Conservation (phyloP, 306 rosid genomes). For the Aeschynomene evenia region DNA sequence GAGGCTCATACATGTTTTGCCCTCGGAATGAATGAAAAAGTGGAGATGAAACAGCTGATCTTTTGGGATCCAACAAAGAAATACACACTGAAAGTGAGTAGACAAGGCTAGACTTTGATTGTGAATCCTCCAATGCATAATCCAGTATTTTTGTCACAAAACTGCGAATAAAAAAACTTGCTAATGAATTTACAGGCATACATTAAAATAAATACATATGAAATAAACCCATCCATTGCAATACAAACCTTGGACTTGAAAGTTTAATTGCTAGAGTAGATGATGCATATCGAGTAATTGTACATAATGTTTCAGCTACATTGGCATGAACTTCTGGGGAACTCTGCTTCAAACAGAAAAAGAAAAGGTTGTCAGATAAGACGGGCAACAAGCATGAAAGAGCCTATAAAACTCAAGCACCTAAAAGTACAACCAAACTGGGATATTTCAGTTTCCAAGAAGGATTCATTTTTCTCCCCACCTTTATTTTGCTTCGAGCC, state of each 20-base stretch:
- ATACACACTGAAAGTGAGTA: slow-evolving; percentile 91
- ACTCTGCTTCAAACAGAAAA: slow-evolving; percentile 54
- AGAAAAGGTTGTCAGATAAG: slow-evolving; percentile 7
- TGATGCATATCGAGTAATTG: slow-evolving; percentile 78
- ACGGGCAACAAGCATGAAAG: slow-evolving; percentile 4
- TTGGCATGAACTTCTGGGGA: slow-evolving; percentile 95
- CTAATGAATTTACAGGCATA: slow-evolving; percentile 8
- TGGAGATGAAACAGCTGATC: slow-evolving; percentile 63
- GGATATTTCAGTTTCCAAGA: background rate
- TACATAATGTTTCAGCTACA: slow-evolving; percentile 89
- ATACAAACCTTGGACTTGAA: slow-evolving; percentile 87
- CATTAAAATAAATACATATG: background rate
- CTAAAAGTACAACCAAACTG: background rate
- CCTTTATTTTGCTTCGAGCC: background rate
- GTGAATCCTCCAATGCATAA: slow-evolving; percentile 86
- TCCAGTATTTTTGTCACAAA: slow-evolving; percentile 77
- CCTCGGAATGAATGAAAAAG: slow-evolving; percentile 79
- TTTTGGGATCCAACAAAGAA: slow-evolving; percentile 92
- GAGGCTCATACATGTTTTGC: slow-evolving; percentile 78
- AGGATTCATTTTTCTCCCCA: background rate
- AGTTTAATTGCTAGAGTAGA: slow-evolving; percentile 86
- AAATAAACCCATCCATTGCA: slow-evolving; percentile 2
- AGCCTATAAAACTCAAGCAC: slow-evolving; percentile 8
- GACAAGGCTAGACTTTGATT: slow-evolving; percentile 74
- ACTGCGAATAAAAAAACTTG: slow-evolving; percentile 50